Base-by-base conservation (phyloP, 108 stramenopile genomes). In the Fistulifera solaris region DNA sequence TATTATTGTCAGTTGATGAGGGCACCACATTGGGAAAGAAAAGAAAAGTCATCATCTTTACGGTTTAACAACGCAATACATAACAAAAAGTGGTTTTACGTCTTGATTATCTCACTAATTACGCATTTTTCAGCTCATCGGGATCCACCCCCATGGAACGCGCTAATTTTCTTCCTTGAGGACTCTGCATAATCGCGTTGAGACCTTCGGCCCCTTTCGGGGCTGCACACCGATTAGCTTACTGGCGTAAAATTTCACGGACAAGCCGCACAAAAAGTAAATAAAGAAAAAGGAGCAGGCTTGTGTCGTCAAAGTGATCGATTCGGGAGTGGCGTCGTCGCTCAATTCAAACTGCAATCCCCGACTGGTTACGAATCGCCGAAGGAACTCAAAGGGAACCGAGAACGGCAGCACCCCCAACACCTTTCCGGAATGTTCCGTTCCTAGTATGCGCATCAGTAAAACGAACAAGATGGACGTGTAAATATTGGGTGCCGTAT, bases 371-470 rank as follows among this genome's bases (percentile, higher is more conserved):
- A 80, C 15, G 8, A 35, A 35, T 0, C 71, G 42, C 38, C 47
- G 39, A 8, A 91, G 13, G 16, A 85, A 46, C n/a, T 44, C 25
- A 47, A 66, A 81, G 2, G 89, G 89, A 3, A 35, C 31, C 13
- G 65, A 51, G 68, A 87, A 91, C 18, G 89, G 89, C 24, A 91
- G 55, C 7, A 90, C 44, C 40, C 74, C 88, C 53, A 81, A 63
- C 23, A 78, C 67, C 16, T 76, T 75, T 16, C 85, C 85, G 14
- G 70, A 55, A 58, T 87, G 70, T 47, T 91, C 85, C 10, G 74
- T 67, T 41, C 78, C 71, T 54, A 91, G 54, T 13, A 91, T 74
- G 45, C 80, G 65, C 41, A 79, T 72, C 56, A 91, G 58, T 0
- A 91, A 21, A n/a, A 91, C 48, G 58, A 87, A 91, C 28, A 73